These are phyloP conservation scores for Termitomyces sp. DNA, from an alignment of 768 basidiomycete species.

Conservation along the genomic window DNA sequence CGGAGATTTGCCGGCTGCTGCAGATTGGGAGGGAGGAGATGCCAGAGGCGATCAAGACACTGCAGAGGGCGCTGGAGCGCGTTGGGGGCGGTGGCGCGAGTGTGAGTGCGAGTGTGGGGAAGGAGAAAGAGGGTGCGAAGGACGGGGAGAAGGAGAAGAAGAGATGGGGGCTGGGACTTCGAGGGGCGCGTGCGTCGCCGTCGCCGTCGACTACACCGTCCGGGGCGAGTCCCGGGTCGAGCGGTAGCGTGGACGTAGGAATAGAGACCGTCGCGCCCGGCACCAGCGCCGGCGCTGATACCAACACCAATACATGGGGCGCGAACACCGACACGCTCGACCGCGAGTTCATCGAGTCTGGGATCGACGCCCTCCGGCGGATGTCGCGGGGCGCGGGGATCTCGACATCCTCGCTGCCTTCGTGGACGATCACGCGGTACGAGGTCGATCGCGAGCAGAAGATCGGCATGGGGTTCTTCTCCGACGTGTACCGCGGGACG, in stretches of 20 bases:
- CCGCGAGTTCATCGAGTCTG: too few relatives aligned
- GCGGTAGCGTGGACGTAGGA: too few relatives aligned
- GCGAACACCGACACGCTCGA: conserved; percentile 34
- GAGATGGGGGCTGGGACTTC: neutral
- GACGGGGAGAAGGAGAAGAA: neutral
- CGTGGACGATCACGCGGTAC: conserved; percentile 76
- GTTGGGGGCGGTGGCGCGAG: conserved; percentile 24
- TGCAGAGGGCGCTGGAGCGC: conserved; percentile 60
- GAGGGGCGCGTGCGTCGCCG: neutral
- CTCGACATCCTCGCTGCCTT: conserved; percentile 38
- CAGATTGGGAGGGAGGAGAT: conserved; percentile 63
- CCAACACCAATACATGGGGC: neutral
- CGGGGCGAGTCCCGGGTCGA: too few relatives aligned
- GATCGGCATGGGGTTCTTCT: conserved; percentile 72
- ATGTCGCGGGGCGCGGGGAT: conserved; percentile 25
- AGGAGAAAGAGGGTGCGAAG: neutral
- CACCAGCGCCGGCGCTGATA: neutral
- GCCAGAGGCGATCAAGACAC: conserved; percentile 76
- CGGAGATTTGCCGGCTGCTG: conserved; percentile 55
- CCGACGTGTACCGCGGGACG: conserved; percentile 68
- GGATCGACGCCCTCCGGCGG: conserved; percentile 60
- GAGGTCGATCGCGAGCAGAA: conserved; percentile 68
- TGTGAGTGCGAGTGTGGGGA: neutral
- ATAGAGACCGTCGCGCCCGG: too few relatives aligned
- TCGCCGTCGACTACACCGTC: too few relatives aligned